These are phyloP conservation scores for Candida glucosophila DNA, from an alignment of 1,139 yeast genomes.

Conservation along the genomic window DNA sequence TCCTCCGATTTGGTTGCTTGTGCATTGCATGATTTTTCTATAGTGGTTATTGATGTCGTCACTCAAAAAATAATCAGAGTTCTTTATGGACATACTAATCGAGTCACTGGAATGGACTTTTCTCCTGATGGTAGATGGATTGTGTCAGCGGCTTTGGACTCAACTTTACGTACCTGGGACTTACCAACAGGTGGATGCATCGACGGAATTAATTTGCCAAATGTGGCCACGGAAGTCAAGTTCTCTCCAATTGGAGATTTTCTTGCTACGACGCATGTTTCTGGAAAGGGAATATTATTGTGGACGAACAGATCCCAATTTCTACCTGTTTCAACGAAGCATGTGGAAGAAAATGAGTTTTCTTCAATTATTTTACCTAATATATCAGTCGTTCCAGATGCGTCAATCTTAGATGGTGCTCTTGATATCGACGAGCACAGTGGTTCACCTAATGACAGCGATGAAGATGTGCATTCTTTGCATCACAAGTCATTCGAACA, in stretches of 20 bases:
- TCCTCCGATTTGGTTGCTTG: slow-evolving; percentile 81
- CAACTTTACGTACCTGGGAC: slow-evolving; percentile 95
- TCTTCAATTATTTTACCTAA: slow-evolving; percentile 56
- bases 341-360: slow-evolving; percentile 68
- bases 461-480: slow-evolving; percentile 45
- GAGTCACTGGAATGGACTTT: slow-evolving; percentile 84
- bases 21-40: slow-evolving; percentile 78
- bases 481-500: slow-evolving; percentile 58
- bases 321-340: slow-evolving; percentile 63
- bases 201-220: slow-evolving; percentile 76
- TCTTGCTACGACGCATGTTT: slow-evolving; percentile 88
- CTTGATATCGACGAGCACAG: slow-evolving; percentile 22
- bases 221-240: slow-evolving; percentile 71
- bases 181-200: slow-evolving; percentile 95
- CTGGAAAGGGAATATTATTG: slow-evolving; percentile 79
- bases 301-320: slow-evolving; percentile 94
- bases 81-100: slow-evolving; percentile 81
- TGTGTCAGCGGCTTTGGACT: slow-evolving; percentile 73
- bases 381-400: slow-evolving; percentile 77
- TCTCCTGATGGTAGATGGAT: slow-evolving; percentile 97
- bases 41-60: slow-evolving; percentile 72
- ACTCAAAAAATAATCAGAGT: slow-evolving; percentile 82
- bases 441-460: slow-evolving; percentile 13
- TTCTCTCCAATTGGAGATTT: slow-evolving; percentile 87
- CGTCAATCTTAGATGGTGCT: slow-evolving; percentile 74